Conservation (phyloP, 371 early-diverging fungal genomes). For the Syncephalis fuscata region DNA sequence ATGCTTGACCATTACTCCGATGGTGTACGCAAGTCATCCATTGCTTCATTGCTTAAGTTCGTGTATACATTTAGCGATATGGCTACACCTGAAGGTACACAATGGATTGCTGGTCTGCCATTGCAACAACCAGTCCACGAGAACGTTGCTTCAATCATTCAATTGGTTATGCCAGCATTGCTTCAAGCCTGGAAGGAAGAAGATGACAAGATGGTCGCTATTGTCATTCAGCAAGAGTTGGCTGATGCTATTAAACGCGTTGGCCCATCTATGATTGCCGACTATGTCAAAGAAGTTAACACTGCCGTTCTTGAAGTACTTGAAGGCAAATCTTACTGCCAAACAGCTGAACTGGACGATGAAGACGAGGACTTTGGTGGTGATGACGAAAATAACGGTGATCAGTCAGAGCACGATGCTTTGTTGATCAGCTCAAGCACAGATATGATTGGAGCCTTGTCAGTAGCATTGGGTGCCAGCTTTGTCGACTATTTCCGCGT, state of each 20-base stretch:
- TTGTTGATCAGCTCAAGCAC: constrained; percentile 61
- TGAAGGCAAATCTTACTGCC: constrained; percentile 65
- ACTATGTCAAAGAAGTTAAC: constrained; percentile 36
- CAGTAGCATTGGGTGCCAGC: constrained; percentile 48
- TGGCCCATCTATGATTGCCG: constrained; percentile 61
- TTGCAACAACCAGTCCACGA: constrained; percentile 45
- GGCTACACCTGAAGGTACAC: constrained; percentile 21
- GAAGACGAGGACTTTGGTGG: constrained; percentile 48
- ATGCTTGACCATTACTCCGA: constrained; percentile 58
- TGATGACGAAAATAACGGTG: constrained; percentile 52
- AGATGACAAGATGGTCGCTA: constrained; percentile 67
- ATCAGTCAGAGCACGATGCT: constrained; percentile 71
- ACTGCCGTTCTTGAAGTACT: constrained; percentile 45
- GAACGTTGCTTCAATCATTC: constrained; percentile 50
- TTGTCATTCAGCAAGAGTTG: constrained; percentile 55
- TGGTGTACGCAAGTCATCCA: constrained; percentile 65
- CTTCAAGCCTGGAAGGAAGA: constrained; percentile 61
- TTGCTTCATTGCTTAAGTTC: constrained; percentile 52
- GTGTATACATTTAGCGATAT: constrained; percentile 55
- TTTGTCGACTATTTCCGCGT: constrained; percentile 55
- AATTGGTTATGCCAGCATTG: constrained; percentile 46
- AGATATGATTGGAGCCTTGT: constrained; percentile 66
- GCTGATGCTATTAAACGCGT: constrained; percentile 44
- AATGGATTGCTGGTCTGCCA: constrained; percentile 62
- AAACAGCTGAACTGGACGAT: constrained; percentile 48